Base-by-base conservation (phyloP, 2,329 filamentous ascomycete genomes). In the Chrysoporthe deuterocubensis region DNA sequence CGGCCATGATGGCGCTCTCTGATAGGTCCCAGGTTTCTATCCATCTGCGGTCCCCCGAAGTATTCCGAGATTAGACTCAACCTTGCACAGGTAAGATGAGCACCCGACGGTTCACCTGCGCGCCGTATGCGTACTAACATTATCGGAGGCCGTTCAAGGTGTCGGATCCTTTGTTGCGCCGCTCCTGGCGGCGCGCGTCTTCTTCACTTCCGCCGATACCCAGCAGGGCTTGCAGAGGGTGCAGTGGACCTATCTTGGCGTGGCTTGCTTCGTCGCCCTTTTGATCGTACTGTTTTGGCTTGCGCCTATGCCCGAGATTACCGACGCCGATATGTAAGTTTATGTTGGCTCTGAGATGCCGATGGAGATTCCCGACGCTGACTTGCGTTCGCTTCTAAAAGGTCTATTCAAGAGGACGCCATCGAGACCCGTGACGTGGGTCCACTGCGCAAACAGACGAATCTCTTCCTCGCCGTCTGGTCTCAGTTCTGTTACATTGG, bases 401-500 rank as follows among this genome's bases (percentile, higher is more conserved):
- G 60, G 60, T 81, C 80, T 5, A 80, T 84, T 44, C 84, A 87
- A 72, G 80, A 83, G 72, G 76, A 75, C n/a, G 75, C 78, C 62
- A 80, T 82, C 62, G 76, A 74, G n/a, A 77, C 77, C 50, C 69
- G 72, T 57, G 84, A 83, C 64, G 75, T 80, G 37, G 81, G 84
- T 65, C 85, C 86, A 0, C 82, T 90, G 72, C 74, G 75, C 64
- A 87, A 85, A 71, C 87, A 90, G 75, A 86, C 85, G 74, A 85
- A 84, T 57, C 81, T 90, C 1, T 89, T 90, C 78, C 82, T 87
- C 65, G 87, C 86, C 40, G 83, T 87, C 0, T 85, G 82, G 71
- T 82, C 86, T 0, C 88, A 90, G 73, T 90, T 89, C 78, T 89
- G 85, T 76, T 90, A 90, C 72, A 85, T 86, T 0, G 87, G 87